Conservation (phyloP, 2,329 filamentous ascomycete genomes). For the Chaetomium globosum region DNA sequence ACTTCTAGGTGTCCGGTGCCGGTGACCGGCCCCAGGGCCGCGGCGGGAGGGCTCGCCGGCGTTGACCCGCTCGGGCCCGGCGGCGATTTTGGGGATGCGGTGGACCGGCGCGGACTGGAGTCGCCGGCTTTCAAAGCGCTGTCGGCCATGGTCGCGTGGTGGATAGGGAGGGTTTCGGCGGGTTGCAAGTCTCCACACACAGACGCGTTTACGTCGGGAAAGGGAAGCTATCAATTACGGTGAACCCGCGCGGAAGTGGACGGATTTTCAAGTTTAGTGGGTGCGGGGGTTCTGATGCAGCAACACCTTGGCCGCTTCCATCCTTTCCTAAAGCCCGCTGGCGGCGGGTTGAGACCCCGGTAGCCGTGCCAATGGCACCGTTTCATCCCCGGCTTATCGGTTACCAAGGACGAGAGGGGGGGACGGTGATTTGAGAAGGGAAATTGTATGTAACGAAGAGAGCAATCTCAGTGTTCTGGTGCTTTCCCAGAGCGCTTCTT, state of each 20-base stretch:
- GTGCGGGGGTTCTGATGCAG: neutral
- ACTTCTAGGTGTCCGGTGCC: slow-evolving; percentile 9
- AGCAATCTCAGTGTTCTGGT: neutral
- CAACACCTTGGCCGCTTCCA: neutral
- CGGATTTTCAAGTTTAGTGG: neutral
- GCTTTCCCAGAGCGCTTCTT: neutral
- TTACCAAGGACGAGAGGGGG: neutral
- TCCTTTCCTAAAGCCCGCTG: neutral
- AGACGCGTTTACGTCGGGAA: neutral
- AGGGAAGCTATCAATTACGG: neutral
- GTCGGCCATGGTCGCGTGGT: neutral
- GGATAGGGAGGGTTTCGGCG: neutral
- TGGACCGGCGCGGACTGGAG: neutral
- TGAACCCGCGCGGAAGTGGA: neutral
- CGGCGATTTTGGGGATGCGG: slow-evolving; percentile 1
- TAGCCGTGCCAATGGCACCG: neutral
- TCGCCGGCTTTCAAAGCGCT: neutral
- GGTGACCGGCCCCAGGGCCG: neutral
- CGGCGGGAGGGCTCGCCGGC: neutral
- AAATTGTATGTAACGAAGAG: neutral
- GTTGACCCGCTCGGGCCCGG: neutral
- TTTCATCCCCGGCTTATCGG: neutral
- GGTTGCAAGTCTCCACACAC: neutral
- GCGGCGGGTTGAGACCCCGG: neutral
- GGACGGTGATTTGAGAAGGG: neutral